Evolutionary conservation across 106 monocot genomes (phyloP), one percentile per base, ranked within the genome.

Genomic region (Phalaenopsis equestris): DNA sequence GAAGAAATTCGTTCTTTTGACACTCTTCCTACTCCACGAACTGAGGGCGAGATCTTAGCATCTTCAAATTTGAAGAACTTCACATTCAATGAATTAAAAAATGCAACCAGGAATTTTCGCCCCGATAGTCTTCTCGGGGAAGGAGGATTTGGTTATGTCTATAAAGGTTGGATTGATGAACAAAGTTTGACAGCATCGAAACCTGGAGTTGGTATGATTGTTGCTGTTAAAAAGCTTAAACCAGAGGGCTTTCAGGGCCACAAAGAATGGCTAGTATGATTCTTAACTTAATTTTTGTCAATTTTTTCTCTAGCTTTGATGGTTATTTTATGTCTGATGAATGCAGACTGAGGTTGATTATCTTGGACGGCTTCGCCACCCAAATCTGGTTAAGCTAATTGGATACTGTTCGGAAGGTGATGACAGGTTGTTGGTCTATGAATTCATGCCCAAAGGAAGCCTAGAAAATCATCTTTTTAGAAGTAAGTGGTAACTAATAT

Each of bases 171-270:
- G 96, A 86, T 96, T 12, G 90, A 96, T 83, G 91, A 88, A 55
- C 90, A 93, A 70, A 91, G 77, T 38, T 77, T 83, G 56, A 49
- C 77, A 45, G 83, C 93, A 18, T 78, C 91, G 14, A 96, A 47
- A 72, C 91, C 93, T n/a, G 93, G 96, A 7, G 80, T 58, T 47
- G 93, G 96, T 48, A 93, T 88, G 82, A 87, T 87, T 48, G 87
- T 96, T 79, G 96, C 96, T 19, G 88, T 96, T 67, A 96, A 96
- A 85, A 96, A 86, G 81, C 93, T 96, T n/a, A 96, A 96, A 75
- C 96, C 93, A 16, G 96, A 96, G 80, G 85, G 96, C 45, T 93
- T 88, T 52, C 96, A 96, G 61, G 96, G 96, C 19, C 96, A 96
- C 77, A 96, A 93, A 80, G 96, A 96, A 87, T 96, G 96, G 96